phyloP scores from a whole-genome alignment of 129 eudicot genomes.

The Sambucus nigra region DNA sequence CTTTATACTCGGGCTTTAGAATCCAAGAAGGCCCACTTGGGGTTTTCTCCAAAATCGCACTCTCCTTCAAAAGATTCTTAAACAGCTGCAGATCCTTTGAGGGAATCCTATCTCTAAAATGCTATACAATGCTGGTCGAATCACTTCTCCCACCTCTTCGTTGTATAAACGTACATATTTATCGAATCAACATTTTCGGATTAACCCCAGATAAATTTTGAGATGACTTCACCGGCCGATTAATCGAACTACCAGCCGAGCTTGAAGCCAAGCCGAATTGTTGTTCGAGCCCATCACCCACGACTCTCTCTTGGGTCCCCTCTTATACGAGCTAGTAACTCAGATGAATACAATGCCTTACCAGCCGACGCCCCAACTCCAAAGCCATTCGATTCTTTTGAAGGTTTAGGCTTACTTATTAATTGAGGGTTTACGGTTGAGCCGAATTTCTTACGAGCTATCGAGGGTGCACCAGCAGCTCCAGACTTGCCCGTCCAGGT shows the following conservation, averaged over 20 bases:
- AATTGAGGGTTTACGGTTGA: slow-evolving; percentile 62
- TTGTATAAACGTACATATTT: slow-evolving; percentile 80
- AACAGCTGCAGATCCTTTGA: slow-evolving; percentile 73
- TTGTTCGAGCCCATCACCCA: slow-evolving; percentile 71
- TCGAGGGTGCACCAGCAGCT: slow-evolving; percentile 78
- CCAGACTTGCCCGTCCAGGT: slow-evolving; percentile 97
- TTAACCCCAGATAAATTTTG: slow-evolving; percentile 42
- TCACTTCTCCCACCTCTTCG: slow-evolving; percentile 59
- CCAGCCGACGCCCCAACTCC: slow-evolving; percentile 73
- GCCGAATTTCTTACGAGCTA: slow-evolving; percentile 62
- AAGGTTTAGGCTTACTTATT: slow-evolving; percentile 19
- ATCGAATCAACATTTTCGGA: slow-evolving; percentile 81
- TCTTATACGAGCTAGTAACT: slow-evolving; percentile 60
- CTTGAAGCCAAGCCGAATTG: slow-evolving; percentile 40
- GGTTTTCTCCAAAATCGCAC: slow-evolving; percentile 56
- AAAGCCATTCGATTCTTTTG: slow-evolving; percentile 26
- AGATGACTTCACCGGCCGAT: slow-evolving; percentile 16
- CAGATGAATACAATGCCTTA: slow-evolving; percentile 72
- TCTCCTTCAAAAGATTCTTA: slow-evolving; percentile 83
- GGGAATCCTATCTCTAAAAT: slow-evolving; percentile 71
- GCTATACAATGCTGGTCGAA: slow-evolving; percentile 64
- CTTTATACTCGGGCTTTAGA: slow-evolving; percentile 63
- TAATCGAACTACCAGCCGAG: slow-evolving; percentile 14
- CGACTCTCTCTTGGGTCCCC: slow-evolving; percentile 67
- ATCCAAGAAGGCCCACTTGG: slow-evolving; percentile 67